A percentile compares a stretch with the other conserved stretches of the same genome.
Evolutionary conservation across 306 rosid genomes (phyloP).

Genomic region (Begonia loranthoides): DNA sequence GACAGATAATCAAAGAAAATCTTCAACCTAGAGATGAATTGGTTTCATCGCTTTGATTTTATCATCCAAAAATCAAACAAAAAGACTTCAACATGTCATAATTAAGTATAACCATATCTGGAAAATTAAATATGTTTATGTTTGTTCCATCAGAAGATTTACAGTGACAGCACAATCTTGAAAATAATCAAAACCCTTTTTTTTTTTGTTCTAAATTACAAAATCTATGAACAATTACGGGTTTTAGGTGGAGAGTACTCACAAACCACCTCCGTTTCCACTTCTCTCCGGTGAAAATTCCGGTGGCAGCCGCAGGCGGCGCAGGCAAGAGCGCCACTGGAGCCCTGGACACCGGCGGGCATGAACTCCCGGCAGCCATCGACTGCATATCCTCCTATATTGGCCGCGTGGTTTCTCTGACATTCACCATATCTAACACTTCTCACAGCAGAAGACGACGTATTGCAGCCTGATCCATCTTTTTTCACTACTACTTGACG

Average conservation of each 20-base stretch:
- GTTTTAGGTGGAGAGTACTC: constrained; percentile 73
- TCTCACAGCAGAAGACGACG: constrained; percentile 49
- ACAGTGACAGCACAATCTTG: too few species aligned
- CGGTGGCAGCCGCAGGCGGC: constrained; percentile 94
- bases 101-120: too few species aligned
- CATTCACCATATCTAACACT: constrained; percentile 71
- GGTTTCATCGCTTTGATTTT: too few species aligned
- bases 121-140: too few species aligned
- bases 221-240: background rate
- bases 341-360: constrained; percentile 48
- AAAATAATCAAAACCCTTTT: too few species aligned
- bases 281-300: constrained; percentile 62
- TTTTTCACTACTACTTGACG: constrained; percentile 54
- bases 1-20: too few species aligned
- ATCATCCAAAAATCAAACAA: too few species aligned
- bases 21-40: too few species aligned
- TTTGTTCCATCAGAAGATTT: too few species aligned
- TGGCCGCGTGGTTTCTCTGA: constrained; percentile 87
- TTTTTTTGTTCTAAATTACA: too few species aligned
- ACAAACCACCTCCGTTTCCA: constrained; percentile 82
- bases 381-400: constrained; percentile 76
- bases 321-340: constrained; percentile 44
- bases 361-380: constrained; percentile 92
- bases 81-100: too few species aligned
- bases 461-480: constrained; percentile 20